Evolutionary conservation across 2,329 filamentous ascomycete species (phyloP).

Genomic region (Tolypocladium endophyticum): DNA sequence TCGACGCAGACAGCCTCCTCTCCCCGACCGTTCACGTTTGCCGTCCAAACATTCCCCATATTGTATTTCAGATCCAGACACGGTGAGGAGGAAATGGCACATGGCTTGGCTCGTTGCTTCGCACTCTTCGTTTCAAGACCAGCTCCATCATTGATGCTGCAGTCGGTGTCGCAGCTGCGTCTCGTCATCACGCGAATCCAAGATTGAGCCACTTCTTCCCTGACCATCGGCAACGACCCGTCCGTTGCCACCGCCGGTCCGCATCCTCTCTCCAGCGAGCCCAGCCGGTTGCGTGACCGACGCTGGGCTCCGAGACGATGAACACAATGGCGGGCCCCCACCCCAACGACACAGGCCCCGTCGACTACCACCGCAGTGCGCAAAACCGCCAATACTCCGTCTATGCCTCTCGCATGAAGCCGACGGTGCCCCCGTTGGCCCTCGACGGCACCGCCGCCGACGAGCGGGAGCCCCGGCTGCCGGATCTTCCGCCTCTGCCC

Average conservation of each 20-base stretch:
- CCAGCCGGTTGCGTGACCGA: conserved; percentile 2
- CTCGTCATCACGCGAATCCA: not conserved
- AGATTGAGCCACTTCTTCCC: not conserved
- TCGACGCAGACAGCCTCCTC: not conserved
- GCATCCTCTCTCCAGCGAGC: not conserved
- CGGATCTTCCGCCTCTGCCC: conserved; percentile 23
- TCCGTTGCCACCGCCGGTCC: not conserved
- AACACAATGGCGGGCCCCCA: conserved; percentile 10
- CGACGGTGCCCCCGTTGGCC: conserved; percentile 5
- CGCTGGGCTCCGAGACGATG: conserved; percentile 12
- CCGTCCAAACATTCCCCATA: not conserved
- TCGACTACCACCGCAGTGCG: conserved; percentile 4
- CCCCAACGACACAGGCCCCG: conserved; percentile 4
- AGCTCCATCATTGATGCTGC: conserved; percentile 1
- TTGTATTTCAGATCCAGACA: not conserved
- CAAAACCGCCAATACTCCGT: conserved; percentile 10
- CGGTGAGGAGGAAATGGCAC: conserved; percentile 7
- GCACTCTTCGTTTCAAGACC: conserved; percentile 1
- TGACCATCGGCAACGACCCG: not conserved
- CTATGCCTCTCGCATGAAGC: conserved; percentile 12
- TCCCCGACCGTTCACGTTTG: not conserved
- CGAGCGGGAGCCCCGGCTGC: conserved; percentile 6
- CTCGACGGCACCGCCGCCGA: not conserved
- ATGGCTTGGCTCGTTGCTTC: conserved; percentile 6
- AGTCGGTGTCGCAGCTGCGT: not conserved